A percentile compares a stretch with the other conserved stretches of the same genome.
These are phyloP conservation scores for Yarrowia porcina DNA, from an alignment of 805 yeast genomes.

Conservation along the genomic window DNA sequence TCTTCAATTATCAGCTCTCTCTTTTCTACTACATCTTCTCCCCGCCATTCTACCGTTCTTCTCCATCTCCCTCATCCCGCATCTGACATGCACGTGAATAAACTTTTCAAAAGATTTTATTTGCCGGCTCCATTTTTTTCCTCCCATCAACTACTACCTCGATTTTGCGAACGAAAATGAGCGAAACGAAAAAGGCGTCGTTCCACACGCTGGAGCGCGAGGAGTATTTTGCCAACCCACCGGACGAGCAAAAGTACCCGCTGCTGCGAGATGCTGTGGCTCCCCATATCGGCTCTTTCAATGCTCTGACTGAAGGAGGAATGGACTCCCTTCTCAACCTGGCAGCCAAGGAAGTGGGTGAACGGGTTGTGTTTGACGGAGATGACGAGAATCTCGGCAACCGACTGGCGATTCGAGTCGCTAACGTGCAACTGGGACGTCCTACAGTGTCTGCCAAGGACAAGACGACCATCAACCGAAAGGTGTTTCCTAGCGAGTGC, in stretches of 20 bases:
- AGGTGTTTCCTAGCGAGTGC: slow-evolving; percentile 78
- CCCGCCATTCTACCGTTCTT: no score
- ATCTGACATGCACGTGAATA: not conserved
- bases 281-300: slow-evolving; percentile 95
- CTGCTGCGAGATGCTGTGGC: slow-evolving; percentile 81
- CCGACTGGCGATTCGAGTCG: slow-evolving; percentile 77
- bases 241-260: slow-evolving; percentile 81
- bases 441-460: slow-evolving; percentile 76
- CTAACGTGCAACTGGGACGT: slow-evolving; percentile 78
- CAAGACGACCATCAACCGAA: slow-evolving; percentile 71
- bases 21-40: no score
- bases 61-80: not conserved
- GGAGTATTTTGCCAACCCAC: slow-evolving; percentile 79
- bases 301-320: slow-evolving; percentile 88
- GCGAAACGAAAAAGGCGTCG: slow-evolving; percentile 42
- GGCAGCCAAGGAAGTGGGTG: slow-evolving; percentile 86
- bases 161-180: not conserved
- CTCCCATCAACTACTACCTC: not conserved
- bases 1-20: no score
- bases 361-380: slow-evolving; percentile 80
- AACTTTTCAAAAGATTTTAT: slow-evolving; percentile 14
- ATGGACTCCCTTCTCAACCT: slow-evolving; percentile 75
- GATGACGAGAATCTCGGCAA: slow-evolving; percentile 72
- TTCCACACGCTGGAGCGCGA: slow-evolving; percentile 88
- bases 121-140: not conserved